These are phyloP conservation scores for Vanilla planifolia DNA, from an alignment of 106 monocot species.

Conservation along the genomic window DNA sequence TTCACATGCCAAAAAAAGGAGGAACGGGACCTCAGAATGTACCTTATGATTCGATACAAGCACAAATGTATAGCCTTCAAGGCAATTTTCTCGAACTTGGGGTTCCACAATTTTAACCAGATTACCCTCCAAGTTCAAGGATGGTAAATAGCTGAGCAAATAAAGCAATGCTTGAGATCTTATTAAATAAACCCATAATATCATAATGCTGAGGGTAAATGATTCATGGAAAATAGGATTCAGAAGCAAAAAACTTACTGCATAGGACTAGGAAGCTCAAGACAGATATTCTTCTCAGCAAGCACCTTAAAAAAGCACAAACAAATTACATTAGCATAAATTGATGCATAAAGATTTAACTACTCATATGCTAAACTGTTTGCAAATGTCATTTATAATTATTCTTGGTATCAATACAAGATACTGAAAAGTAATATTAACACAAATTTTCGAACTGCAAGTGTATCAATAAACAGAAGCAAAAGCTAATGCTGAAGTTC, in stretches of 20 bases:
- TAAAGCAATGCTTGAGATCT: background rate
- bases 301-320: slow-evolving; percentile 40
- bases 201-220: background rate
- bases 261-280: slow-evolving; percentile 54
- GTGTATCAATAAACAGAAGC: background rate
- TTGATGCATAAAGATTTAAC: background rate
- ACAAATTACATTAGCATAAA: background rate
- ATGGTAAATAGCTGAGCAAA: slow-evolving; percentile 46
- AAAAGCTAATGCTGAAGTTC: background rate
- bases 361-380: background rate
- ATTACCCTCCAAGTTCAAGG: slow-evolving; percentile 35
- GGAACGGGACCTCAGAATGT: slow-evolving; percentile 4
- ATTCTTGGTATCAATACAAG: too few species aligned
- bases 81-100: slow-evolving; percentile 48
- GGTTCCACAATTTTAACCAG: slow-evolving; percentile 51
- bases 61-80: slow-evolving; percentile 65
- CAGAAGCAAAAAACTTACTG: slow-evolving; percentile 36
- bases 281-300: slow-evolving; percentile 44
- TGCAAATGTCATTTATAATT: too few species aligned
- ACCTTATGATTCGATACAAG: slow-evolving; percentile 48
- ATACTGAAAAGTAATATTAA: too few species aligned
- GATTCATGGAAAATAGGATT: background rate
- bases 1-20: background rate
- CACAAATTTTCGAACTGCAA: too few species aligned
- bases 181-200: background rate